Evolutionary conservation across 2,329 filamentous ascomycete species (phyloP).

Genomic region (Trichoderma asperellum): DNA sequence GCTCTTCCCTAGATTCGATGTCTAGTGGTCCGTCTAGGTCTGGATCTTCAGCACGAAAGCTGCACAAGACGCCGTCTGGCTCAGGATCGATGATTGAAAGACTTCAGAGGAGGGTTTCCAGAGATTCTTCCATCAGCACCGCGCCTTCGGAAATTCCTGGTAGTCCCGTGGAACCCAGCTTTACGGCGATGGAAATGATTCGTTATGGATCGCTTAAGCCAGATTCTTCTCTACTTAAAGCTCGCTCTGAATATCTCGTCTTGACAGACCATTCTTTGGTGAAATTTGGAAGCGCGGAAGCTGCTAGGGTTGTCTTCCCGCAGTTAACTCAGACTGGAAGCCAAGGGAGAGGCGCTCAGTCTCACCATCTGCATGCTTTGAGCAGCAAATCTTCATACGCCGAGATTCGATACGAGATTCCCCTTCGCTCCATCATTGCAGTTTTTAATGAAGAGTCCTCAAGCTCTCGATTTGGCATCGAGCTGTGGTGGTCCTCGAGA

Average conservation of each 20-base stretch:
- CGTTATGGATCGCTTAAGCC: constrained; percentile 54
- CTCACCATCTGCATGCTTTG: constrained; percentile 34
- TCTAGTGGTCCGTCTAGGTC: constrained; percentile 40
- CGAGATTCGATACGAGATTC: constrained; percentile 51
- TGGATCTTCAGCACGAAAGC: constrained; percentile 40
- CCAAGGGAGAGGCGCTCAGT: constrained; percentile 33
- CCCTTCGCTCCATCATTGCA: constrained; percentile 55
- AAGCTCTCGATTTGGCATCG: constrained; percentile 55
- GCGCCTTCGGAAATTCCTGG: constrained; percentile 39
- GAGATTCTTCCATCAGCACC: constrained; percentile 41
- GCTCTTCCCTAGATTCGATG: constrained; percentile 47
- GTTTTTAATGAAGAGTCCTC: constrained; percentile 57
- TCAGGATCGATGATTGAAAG: constrained; percentile 49
- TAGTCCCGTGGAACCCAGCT: constrained; percentile 40
- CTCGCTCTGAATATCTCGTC: constrained; percentile 56
- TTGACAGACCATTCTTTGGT: constrained; percentile 55
- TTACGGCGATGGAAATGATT: constrained; percentile 47
- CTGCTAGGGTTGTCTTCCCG: constrained; percentile 54
- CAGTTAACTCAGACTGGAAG: constrained; percentile 43
- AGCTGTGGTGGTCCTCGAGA: constrained; percentile 60
- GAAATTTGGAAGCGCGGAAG: constrained; percentile 53
- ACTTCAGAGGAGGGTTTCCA: constrained; percentile 48
- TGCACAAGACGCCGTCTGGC: constrained; percentile 46
- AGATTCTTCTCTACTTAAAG: constrained; percentile 54
- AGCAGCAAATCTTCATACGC: constrained; percentile 40